Evolutionary conservation across 257 asterid genomes (phyloP).

Genomic region (Leptodermis oblonga): DNA sequence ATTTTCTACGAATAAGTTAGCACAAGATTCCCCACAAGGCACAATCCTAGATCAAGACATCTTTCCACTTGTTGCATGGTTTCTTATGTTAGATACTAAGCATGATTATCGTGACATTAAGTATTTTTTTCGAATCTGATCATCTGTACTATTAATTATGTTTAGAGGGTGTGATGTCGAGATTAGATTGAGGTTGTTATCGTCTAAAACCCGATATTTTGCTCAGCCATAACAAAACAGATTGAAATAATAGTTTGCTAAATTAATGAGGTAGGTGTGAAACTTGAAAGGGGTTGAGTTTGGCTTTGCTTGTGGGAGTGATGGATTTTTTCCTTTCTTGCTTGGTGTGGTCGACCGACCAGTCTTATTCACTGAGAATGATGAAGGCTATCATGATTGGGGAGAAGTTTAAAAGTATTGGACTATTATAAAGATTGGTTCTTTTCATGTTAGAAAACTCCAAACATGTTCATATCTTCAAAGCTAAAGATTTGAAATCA

Average conservation of each 20-base stretch:
- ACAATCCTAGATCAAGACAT: conserved; percentile 8
- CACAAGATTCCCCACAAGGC: neutral
- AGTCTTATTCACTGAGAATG: neutral
- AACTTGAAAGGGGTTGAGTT: neutral
- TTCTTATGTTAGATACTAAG: neutral
- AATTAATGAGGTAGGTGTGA: neutral
- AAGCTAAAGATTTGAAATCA: too few relatives aligned
- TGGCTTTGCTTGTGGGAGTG: neutral
- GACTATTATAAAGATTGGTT: neutral
- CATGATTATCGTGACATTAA: conserved; percentile 22
- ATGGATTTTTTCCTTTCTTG: too few relatives aligned
- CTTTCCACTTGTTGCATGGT: neutral
- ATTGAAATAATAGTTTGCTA: neutral
- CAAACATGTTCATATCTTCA: neutral
- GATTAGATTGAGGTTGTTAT: neutral
- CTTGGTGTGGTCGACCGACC: too few relatives aligned
- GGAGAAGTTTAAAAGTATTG: neutral
- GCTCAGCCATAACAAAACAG: too few relatives aligned
- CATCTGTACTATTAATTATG: too few relatives aligned
- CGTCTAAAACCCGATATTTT: neutral
- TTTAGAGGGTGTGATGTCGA: too few relatives aligned
- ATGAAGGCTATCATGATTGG: too few relatives aligned
- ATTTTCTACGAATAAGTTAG: neutral
- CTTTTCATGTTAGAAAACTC: neutral
- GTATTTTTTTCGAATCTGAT: conserved; percentile 12